phyloP scores from a whole-genome alignment of 2,329 filamentous ascomycete species.

The Aspergillus vadensis region DNA sequence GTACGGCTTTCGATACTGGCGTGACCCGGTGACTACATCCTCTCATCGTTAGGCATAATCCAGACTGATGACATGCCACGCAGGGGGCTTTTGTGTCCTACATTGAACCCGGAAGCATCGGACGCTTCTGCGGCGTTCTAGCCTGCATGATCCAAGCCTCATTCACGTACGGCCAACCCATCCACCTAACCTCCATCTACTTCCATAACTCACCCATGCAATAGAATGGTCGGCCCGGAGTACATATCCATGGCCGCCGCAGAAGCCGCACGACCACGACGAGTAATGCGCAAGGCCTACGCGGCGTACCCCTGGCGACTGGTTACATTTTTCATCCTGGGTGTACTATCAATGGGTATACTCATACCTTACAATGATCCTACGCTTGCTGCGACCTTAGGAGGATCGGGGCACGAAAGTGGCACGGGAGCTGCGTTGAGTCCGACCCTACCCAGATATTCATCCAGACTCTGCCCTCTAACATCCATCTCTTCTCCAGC shows the following conservation, averaged over 20 bases:
- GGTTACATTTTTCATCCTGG: slow-evolving; percentile 70
- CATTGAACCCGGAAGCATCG: slow-evolving; percentile 62
- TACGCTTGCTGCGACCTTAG: slow-evolving; percentile 59
- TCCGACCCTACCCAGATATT: background rate
- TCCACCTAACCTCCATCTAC: background rate
- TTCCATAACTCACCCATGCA: background rate
- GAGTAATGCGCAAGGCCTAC: slow-evolving; percentile 70
- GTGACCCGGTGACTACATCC: slow-evolving; percentile 49
- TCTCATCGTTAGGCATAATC: background rate
- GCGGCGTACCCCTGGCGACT: slow-evolving; percentile 76
- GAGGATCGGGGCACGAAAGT: slow-evolving; percentile 31
- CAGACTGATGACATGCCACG: background rate
- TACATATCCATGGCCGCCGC: slow-evolving; percentile 64
- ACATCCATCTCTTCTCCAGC: background rate
- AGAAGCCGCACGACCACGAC: slow-evolving; percentile 68
- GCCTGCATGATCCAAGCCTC: slow-evolving; percentile 72
- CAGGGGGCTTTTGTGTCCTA: slow-evolving; percentile 64
- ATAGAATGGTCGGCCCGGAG: slow-evolving; percentile 61
- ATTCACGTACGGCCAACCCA: slow-evolving; percentile 49
- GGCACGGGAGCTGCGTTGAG: slow-evolving; percentile 60
- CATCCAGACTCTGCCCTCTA: background rate
- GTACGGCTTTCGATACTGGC: slow-evolving; percentile 70
- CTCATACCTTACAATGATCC: slow-evolving; percentile 67
- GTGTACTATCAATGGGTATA: slow-evolving; percentile 68
- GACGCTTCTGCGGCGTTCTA: slow-evolving; percentile 54